These are phyloP conservation scores for Pseudonitzschia multistriata DNA, from an alignment of 108 stramenopile genomes.

Conservation along the genomic window DNA sequence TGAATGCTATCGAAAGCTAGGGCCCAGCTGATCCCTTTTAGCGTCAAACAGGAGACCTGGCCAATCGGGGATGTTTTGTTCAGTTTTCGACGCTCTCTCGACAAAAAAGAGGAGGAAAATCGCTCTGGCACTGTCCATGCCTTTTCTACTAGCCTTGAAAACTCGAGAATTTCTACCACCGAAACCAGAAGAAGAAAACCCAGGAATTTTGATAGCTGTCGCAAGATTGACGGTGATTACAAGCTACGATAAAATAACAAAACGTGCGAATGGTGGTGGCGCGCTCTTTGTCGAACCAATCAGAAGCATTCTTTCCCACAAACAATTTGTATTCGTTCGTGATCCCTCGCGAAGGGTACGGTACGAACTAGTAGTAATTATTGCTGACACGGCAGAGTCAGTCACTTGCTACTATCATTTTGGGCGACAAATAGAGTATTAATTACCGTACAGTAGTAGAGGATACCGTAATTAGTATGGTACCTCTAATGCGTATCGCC, in stretches of 20 bases:
- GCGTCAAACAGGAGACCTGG: background rate
- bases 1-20: background rate
- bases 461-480: too few species aligned
- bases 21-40: background rate
- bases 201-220: background rate
- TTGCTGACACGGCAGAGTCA: background rate
- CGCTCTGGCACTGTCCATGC: background rate
- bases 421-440: too few species aligned
- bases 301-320: constrained; percentile 1
- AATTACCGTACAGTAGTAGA: too few species aligned
- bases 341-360: too few species aligned
- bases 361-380: too few species aligned
- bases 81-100: background rate
- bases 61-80: background rate
- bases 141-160: constrained; percentile 1
- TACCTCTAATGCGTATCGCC: too few species aligned
- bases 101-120: constrained; percentile 9
- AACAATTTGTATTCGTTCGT: background rate
- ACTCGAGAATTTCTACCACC: constrained; percentile 6
- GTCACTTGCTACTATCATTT: background rate
- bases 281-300: constrained; percentile 9
- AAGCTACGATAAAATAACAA: background rate
- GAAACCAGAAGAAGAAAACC: constrained; percentile 4
- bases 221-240: constrained; percentile 7
- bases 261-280: constrained; percentile 3